These are phyloP conservation scores for Glaciozyma antarctica DNA, from an alignment of 768 basidiomycete species.

Conservation along the genomic window DNA sequence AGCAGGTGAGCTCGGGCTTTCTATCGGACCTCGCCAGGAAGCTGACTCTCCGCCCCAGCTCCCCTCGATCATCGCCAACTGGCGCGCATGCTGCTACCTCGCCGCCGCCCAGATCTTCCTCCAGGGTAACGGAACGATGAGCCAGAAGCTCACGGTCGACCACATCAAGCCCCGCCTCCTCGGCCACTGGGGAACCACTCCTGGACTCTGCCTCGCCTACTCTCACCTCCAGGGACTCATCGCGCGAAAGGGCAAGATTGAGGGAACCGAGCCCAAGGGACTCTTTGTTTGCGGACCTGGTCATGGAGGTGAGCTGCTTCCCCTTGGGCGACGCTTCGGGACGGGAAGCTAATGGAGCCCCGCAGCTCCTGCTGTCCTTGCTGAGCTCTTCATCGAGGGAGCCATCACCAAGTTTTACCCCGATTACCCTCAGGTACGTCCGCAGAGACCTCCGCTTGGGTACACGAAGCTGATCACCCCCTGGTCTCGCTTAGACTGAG, in stretches of 20 bases:
- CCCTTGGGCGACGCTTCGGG: background rate
- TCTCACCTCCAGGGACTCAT: conserved; percentile 56
- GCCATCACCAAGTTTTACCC: conserved; percentile 48
- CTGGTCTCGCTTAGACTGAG: background rate
- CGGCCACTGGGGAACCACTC: conserved; percentile 46
- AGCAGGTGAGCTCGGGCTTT: no score
- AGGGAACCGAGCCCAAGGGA: conserved; percentile 46
- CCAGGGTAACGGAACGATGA: conserved; percentile 59
- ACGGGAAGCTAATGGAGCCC: background rate
- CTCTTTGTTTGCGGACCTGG: conserved; percentile 76
- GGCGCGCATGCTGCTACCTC: conserved; percentile 24
- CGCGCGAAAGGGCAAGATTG: conserved; percentile 37
- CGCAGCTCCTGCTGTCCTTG: conserved; percentile 81
- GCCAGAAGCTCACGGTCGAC: conserved; percentile 49
- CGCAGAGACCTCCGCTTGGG: conserved; percentile 45
- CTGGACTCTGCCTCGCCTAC: conserved; percentile 60
- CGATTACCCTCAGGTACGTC: conserved; percentile 39
- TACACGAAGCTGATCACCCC: conserved; percentile 3
- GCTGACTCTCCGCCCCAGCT: conserved; percentile 9
- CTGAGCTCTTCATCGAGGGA: conserved; percentile 77
- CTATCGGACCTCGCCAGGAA: no score
- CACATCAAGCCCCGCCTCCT: conserved; percentile 53
- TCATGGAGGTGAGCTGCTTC: conserved; percentile 35
- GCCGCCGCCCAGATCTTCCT: conserved; percentile 65
- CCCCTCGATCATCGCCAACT: conserved; percentile 15